Percentiles rank a stretch among this genome's conserved stretches.
Conservation (phyloP, 2,329 filamentous ascomycete genomes). For the Colletotrichum tamarilloi region DNA sequence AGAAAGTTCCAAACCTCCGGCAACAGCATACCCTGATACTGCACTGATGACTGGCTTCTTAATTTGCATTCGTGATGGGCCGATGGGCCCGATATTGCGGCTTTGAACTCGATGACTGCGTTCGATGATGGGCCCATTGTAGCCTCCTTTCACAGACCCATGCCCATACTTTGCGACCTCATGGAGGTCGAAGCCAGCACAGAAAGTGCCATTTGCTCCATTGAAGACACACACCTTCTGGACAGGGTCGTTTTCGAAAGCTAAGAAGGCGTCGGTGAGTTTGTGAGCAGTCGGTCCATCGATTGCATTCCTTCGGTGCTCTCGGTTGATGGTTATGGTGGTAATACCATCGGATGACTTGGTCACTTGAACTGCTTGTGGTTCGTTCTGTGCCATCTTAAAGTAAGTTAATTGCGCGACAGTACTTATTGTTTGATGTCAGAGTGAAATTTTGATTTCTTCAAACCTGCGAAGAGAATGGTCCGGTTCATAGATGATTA, state of each 20-base stretch:
- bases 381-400: background rate
- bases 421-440: too few species aligned
- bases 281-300: slow-evolving; percentile 58
- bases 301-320: slow-evolving; percentile 62
- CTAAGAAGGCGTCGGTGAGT: slow-evolving; percentile 58
- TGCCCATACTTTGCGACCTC: slow-evolving; percentile 46
- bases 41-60: slow-evolving; percentile 64
- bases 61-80: slow-evolving; percentile 60
- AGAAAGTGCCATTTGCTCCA: slow-evolving; percentile 59
- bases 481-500: too few species aligned
- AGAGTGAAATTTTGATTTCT: too few species aligned
- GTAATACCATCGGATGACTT: slow-evolving; percentile 56
- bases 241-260: slow-evolving; percentile 59
- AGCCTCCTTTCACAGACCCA: background rate
- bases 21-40: slow-evolving; percentile 63
- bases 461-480: too few species aligned
- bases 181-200: slow-evolving; percentile 64
- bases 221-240: slow-evolving; percentile 65
- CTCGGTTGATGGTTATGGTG: slow-evolving; percentile 65
- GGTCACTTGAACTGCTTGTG: slow-evolving; percentile 29
- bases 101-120: slow-evolving; percentile 34
- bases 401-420: too few species aligned
- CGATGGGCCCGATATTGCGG: slow-evolving; percentile 58
- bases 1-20: slow-evolving; percentile 61
- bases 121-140: slow-evolving; percentile 23